Percentiles rank a stretch among this genome's conserved stretches.
Conservation (phyloP, 768 basidiomycete genomes). For the Pleurotus tuber-regium region DNA sequence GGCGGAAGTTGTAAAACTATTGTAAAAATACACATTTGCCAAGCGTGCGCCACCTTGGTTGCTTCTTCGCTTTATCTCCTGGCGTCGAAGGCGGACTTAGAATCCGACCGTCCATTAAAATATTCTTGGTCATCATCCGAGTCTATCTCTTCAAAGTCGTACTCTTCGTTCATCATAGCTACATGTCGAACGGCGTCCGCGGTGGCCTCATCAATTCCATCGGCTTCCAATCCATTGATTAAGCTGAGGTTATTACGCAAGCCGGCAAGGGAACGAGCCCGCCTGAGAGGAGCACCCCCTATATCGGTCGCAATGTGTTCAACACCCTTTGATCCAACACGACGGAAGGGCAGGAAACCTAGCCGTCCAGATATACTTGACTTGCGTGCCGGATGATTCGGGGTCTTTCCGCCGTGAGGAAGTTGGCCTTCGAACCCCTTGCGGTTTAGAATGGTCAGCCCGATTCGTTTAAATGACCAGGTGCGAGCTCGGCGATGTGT, state of each 20-base stretch:
- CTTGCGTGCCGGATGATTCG: neutral
- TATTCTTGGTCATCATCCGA: neutral
- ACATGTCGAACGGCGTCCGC: constrained; percentile 1
- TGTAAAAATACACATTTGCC: neutral
- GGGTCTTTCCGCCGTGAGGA: neutral
- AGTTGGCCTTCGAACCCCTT: neutral
- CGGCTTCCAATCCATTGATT: constrained; percentile 1
- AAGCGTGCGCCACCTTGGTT: neutral
- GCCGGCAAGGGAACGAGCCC: neutral
- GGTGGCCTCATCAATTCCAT: constrained; percentile 5
- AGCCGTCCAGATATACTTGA: neutral
- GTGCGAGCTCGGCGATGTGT: neutral
- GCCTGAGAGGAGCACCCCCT: neutral
- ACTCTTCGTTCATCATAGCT: neutral
- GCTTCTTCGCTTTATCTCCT: neutral
- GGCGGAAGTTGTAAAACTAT: neutral
- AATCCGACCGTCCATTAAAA: neutral
- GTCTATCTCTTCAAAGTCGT: neutral
- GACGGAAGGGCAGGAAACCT: neutral
- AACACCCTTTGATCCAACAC: neutral
- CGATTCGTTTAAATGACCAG: constrained; percentile 4
- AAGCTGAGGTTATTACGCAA: neutral
- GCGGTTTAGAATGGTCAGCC: neutral
- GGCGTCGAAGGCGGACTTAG: constrained; percentile 2
- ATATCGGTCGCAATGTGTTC: neutral